Evolutionary conservation across 352 stramenopile genomes (phyloP), one percentile per base, ranked within the genome.

Genomic region (Globisporangium megalacanthum): DNA sequence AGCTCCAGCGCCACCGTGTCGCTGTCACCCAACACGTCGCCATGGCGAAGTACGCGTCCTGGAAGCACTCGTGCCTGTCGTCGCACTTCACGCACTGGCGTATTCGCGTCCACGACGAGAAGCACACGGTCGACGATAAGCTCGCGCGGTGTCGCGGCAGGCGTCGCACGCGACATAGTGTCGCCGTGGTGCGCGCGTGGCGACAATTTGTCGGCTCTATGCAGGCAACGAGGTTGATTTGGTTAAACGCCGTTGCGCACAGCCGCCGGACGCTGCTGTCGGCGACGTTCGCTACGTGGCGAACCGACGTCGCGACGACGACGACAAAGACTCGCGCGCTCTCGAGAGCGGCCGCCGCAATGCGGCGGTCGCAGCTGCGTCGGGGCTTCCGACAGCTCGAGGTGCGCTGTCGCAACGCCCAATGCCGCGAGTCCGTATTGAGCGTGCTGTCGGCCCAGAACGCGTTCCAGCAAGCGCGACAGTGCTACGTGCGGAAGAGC

Each of bases 361-460:
- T 55, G 17, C 45, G 55, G 10, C 4, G 61, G 20, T 64, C 56
- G 57, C 64, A 54, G 9, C 37, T 61, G 54, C 64, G 58, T 3
- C 51, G 51, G 56, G 58, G 63, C 1, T 54, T 77, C 19, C 35
- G 45, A 25, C 8, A 39, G 8, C 49, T 64, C 6, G 17, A 36
- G 1, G 20, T 33, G 19, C 61, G 70, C 35, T 60, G 65, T 0
- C 61, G 70, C 17, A 56, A 63, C 17, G 57, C 14, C 0, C 54
- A 61, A 47, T 72, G 68, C 25, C 62, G 59, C 17, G 70, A 80
- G 51, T 82, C 68, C 6, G 63, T 82, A 54, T 54, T 72, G 47
- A 49, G 67, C 14, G 65, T 66, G 11, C 49, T 78, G 46, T 69
- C 60, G 3, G 60, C 61, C 0, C 68, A 85, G 39, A 66, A 59